Evolutionary conservation across 2,329 filamentous ascomycete species (phyloP), one percentile per base, ranked within the genome.

Genomic region (Elsinoe necatrix): DNA sequence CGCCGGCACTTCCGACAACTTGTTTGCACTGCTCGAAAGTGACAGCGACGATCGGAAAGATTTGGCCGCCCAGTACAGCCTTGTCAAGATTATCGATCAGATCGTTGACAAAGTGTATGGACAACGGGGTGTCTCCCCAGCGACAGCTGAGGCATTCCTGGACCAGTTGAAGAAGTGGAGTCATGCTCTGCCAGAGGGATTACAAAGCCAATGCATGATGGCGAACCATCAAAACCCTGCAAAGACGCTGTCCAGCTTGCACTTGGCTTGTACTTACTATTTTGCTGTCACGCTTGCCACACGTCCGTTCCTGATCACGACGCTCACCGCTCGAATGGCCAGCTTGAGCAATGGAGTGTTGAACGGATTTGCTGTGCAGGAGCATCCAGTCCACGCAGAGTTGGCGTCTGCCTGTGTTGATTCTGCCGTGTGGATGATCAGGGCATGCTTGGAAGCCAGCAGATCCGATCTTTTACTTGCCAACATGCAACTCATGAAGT

Each of bases 401-500:
- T 67, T 83, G 14, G 77, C 79, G 0, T 69, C 75, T 4, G 79
- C 77, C 0, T 83, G 80, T 61, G 68, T 81, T 0, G 77, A 82
- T 55, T 77, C 80, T 0, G 79, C 79, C 0, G 71, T 77, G 1
- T 81, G 77, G 57, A 73, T 82, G 65, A 73, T 77, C 0, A 77
- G 81, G 52, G 79, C 77, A 16, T 81, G 79, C 51, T 62, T 72
- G 18, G 74, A 80, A 55, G 73, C 77, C 0, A 67, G 75, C 9
- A 71, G 71, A 7, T 71, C 74, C 1, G 68, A 70, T 0, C 52
- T 78, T 0, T 63, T 81, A 0, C 68, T 78, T 11, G 73, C 72
- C 7, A 82, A 82, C 56, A 81, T 82, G 80, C 79, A 77, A 37
- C 75, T 83, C 4, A 67, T 83, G 56, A 83, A 82, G 79, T 80